Evolutionary conservation across 1,284 basidiomycete genomes (phyloP), one percentile per base, ranked within the genome.

Genomic region (Inonotus hispidus): DNA sequence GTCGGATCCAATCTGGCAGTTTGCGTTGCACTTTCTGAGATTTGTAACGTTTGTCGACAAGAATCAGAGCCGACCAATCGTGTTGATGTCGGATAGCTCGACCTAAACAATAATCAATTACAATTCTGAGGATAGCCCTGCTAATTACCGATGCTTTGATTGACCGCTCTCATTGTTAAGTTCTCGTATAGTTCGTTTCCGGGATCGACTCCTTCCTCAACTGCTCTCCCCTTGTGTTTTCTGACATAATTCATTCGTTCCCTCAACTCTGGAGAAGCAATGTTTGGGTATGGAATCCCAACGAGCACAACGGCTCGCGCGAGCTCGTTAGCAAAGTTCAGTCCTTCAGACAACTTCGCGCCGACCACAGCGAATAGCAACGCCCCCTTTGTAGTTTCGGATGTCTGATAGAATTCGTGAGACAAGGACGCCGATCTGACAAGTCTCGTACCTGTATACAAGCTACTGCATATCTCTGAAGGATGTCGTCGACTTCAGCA

Each of bases 141-240:
- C 49, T 41, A 23, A 84, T 59, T 64, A 88, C 95, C 95, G 64
- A 99, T 98, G 60, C 92, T 94, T 72, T 99, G 96, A 74, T 99
- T 99, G 46, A 98, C 95, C 0, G 95, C 84, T 66, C 93, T 92
- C 93, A 98, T 97, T 70, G 94, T 97, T 78, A 95, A 83, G 71
- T 95, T 95, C 75, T 91, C 88, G 72, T 96, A 96, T 52, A 96
- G 75, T 72, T 94, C 90, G 27, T 83, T 82, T 2, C 86, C 90
- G 3, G 94, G 91, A 66, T 83, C 85, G 60, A 79, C 74, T 7
- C 19, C 27, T 66, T 69, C 60, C 71, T 74, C 45, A 69, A 70
- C 11, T 67, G 58, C 2, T 25, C 5, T 43, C 58, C 50, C 38
- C 68, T 71, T 16, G 79, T 75, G 65, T 82, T 81, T 19, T 83